phyloP scores from a whole-genome alignment of 345 rosid species.

The Lagerstroemia speciosa region DNA sequence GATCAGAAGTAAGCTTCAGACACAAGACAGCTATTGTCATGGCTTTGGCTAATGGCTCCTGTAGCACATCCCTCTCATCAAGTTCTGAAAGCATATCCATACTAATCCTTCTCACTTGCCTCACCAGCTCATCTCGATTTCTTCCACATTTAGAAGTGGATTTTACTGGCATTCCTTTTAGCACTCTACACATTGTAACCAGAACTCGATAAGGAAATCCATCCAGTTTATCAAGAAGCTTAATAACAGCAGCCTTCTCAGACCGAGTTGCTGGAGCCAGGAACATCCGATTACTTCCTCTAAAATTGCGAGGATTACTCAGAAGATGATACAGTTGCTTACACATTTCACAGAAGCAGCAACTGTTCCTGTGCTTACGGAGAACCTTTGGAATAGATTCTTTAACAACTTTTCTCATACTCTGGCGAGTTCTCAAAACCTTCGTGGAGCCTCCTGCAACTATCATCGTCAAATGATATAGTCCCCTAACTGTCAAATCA shows the following conservation, averaged over 20 bases:
- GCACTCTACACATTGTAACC: slow-evolving; percentile 64
- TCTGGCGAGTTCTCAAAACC: slow-evolving; percentile 43
- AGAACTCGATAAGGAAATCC: slow-evolving; percentile 42
- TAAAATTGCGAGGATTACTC: slow-evolving; percentile 34
- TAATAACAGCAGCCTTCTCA: slow-evolving; percentile 30
- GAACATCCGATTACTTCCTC: slow-evolving; percentile 18
- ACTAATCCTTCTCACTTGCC: slow-evolving; percentile 29
- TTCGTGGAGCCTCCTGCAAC: slow-evolving; percentile 35
- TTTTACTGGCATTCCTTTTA: slow-evolving; percentile 29
- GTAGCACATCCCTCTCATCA: slow-evolving; percentile 30
- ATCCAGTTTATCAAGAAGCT: slow-evolving; percentile 42
- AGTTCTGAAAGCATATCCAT: slow-evolving; percentile 55
- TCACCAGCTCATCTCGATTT: slow-evolving; percentile 33
- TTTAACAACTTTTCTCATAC: slow-evolving; percentile 50
- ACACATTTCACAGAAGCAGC: slow-evolving; percentile 17
- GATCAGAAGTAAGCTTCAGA: slow-evolving; percentile 31
- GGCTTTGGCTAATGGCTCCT: slow-evolving; percentile 62
- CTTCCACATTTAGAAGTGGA: slow-evolving; percentile 29
- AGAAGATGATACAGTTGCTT: slow-evolving; percentile 40
- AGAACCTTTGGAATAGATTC: slow-evolving; percentile 23
- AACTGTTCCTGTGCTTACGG: slow-evolving; percentile 13
- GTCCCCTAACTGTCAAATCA: slow-evolving; percentile 55
- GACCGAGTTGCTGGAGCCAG: slow-evolving; percentile 26
- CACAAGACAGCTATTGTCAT: slow-evolving; percentile 58
- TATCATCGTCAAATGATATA: slow-evolving; percentile 42